Conservation (phyloP, 768 basidiomycete genomes). For the Gloeostereum incarnatum region DNA sequence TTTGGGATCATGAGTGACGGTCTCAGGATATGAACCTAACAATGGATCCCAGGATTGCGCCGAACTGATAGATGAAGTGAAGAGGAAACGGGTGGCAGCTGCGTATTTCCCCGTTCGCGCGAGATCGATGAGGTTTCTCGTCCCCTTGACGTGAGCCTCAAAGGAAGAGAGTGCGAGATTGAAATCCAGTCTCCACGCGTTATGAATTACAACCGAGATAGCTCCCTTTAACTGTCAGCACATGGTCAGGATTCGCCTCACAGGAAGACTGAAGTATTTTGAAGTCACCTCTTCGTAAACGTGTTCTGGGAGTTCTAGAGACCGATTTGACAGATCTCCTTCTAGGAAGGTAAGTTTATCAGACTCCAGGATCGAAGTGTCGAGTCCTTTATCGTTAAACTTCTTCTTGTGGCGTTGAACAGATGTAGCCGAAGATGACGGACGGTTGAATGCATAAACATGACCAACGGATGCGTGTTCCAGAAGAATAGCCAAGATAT, state of each 20-base stretch:
- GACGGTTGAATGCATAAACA: slow-evolving; percentile 19
- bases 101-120: slow-evolving; percentile 12
- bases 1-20: slow-evolving; percentile 3
- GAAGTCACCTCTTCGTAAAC: slow-evolving; percentile 13
- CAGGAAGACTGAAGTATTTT: background rate
- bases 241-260: slow-evolving; percentile 5
- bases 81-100: slow-evolving; percentile 19
- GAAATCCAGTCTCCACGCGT: slow-evolving; percentile 42
- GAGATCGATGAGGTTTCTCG: slow-evolving; percentile 30
- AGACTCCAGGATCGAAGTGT: slow-evolving; percentile 2
- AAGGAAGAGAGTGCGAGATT: slow-evolving; percentile 33
- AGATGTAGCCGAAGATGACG: slow-evolving; percentile 8
- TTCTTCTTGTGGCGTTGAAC: slow-evolving; percentile 11
- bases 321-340: slow-evolving; percentile 10
- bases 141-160: slow-evolving; percentile 30
- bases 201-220: slow-evolving; percentile 22
- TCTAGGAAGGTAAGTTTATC: slow-evolving; percentile 13
- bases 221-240: slow-evolving; percentile 8
- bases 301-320: slow-evolving; percentile 11
- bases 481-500: slow-evolving; percentile 26
- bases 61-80: slow-evolving; percentile 25
- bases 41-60: slow-evolving; percentile 8
- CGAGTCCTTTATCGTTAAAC: slow-evolving; percentile 15
- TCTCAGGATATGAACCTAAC: slow-evolving; percentile 9
- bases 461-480: slow-evolving; percentile 18